phyloP scores from a whole-genome alignment of 371 early-diverging fungal genomes.

The Mucor racemosus region DNA sequence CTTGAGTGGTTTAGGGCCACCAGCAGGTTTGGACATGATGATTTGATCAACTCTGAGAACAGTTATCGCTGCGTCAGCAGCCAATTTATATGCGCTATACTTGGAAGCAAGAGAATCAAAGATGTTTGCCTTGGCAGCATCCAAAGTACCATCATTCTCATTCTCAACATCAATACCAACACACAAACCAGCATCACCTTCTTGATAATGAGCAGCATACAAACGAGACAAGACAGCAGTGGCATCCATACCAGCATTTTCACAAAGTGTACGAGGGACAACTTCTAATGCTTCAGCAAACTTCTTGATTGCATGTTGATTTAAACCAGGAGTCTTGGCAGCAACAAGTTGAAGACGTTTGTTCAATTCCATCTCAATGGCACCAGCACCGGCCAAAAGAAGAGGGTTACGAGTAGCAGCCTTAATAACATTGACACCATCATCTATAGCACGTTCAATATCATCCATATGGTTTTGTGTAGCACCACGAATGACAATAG shows the following conservation, averaged over 20 bases:
- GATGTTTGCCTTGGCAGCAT: conserved; percentile 79
- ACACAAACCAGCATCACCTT: conserved; percentile 49
- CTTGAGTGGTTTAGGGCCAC: conserved; percentile 94
- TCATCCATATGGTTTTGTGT: conserved; percentile 98
- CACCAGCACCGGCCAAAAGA: conserved; percentile 95
- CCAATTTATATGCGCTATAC: conserved; percentile 86
- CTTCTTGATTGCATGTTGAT: conserved; percentile 96
- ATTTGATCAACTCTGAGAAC: conserved; percentile 97
- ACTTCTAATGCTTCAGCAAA: conserved; percentile 97
- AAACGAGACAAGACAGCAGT: conserved; percentile 93
- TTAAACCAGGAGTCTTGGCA: conserved; percentile 91
- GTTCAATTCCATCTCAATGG: conserved; percentile 93
- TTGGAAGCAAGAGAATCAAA: conserved; percentile 85
- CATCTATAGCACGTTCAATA: conserved; percentile 97
- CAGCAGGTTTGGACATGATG: conserved; percentile 98
- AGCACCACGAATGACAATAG: conserved; percentile 96
- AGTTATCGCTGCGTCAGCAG: conserved; percentile 93
- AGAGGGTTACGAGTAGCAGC: conserved; percentile 89
- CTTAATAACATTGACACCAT: conserved; percentile 97
- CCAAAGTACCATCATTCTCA: conserved; percentile 76
- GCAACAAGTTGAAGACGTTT: conserved; percentile 73
- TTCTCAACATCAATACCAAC: conserved; percentile 87
- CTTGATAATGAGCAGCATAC: conserved; percentile 91
- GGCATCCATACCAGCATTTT: conserved; percentile 96
- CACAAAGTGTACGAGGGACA: conserved; percentile 94